These are phyloP conservation scores for Ascochyta rabiei DNA, from an alignment of 2,329 filamentous ascomycete genomes.

Conservation along the genomic window DNA sequence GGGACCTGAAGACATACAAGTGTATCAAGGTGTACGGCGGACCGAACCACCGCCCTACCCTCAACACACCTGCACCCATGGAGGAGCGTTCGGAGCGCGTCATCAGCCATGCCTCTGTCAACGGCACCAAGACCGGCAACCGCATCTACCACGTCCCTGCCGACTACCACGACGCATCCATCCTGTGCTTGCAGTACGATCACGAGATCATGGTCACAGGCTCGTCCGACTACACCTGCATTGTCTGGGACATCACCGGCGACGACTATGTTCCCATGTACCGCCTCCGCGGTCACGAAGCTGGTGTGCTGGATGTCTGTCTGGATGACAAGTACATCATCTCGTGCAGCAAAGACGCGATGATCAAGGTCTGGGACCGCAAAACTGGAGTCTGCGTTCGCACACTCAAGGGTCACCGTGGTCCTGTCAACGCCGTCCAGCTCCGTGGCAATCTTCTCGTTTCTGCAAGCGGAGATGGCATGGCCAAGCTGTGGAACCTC, in stretches of 20 bases:
- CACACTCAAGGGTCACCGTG: slow-evolving; percentile 81
- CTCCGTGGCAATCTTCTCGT: slow-evolving; percentile 91
- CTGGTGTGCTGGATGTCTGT: slow-evolving; percentile 90
- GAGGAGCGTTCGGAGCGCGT: slow-evolving; percentile 52
- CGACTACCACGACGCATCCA: slow-evolving; percentile 84
- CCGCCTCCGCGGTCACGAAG: slow-evolving; percentile 77
- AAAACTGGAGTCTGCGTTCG: slow-evolving; percentile 75
- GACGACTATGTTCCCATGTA: slow-evolving; percentile 67
- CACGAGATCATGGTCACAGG: slow-evolving; percentile 91
- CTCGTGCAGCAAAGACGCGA: slow-evolving; percentile 95
- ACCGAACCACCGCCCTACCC: slow-evolving; percentile 64
- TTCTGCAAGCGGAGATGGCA: slow-evolving; percentile 90
- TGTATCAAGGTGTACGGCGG: slow-evolving; percentile 85
- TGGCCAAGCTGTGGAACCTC: slow-evolving; percentile 95
- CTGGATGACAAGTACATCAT: slow-evolving; percentile 93
- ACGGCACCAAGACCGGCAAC: slow-evolving; percentile 55
- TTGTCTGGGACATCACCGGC: slow-evolving; percentile 88
- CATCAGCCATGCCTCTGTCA: slow-evolving; percentile 53
- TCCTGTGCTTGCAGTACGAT: slow-evolving; percentile 94
- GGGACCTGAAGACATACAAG: slow-evolving; percentile 88
- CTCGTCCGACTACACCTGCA: slow-evolving; percentile 89
- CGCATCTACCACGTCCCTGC: slow-evolving; percentile 54
- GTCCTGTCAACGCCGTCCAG: slow-evolving; percentile 95
- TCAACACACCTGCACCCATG: slow-evolving; percentile 55
- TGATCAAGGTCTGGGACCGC: slow-evolving; percentile 93